These are phyloP conservation scores for Colletotrichum cereale DNA, from an alignment of 2,329 filamentous ascomycete genomes.

Conservation along the genomic window DNA sequence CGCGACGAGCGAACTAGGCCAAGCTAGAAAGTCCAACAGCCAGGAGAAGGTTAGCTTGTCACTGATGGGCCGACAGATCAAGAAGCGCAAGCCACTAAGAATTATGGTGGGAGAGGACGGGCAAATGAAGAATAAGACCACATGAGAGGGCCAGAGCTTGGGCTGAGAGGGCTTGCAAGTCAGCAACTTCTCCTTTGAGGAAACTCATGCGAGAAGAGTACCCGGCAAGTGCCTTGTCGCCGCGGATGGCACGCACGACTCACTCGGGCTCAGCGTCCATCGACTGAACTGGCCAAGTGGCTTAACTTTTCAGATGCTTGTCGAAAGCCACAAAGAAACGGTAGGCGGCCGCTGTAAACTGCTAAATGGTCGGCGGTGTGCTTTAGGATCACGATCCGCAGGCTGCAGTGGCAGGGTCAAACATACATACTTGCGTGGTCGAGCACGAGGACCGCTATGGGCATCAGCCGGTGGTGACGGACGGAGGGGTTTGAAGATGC, in stretches of 20 bases:
- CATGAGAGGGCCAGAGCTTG: not conserved
- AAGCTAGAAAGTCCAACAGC: not conserved
- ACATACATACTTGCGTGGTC: not conserved
- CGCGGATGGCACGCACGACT: slow-evolving; percentile 14
- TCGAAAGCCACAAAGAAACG: not conserved
- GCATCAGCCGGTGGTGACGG: not conserved
- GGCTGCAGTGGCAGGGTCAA: not conserved
- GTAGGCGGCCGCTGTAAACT: not conserved
- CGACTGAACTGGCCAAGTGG: not conserved
- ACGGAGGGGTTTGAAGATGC: not conserved
- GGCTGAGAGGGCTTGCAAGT: not conserved
- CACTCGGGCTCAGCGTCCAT: slow-evolving; percentile 13
- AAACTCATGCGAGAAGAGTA: not conserved
- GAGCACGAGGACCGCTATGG: not conserved
- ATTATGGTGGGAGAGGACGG: not conserved
- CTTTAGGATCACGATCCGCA: not conserved
- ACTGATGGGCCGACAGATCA: not conserved
- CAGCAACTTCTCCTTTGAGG: not conserved
- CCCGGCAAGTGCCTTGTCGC: not conserved
- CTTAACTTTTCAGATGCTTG: not conserved
- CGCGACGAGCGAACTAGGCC: not conserved
- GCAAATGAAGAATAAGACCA: not conserved
- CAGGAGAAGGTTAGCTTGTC: not conserved
- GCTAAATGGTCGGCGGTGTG: not conserved
- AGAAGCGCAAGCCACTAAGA: slow-evolving; percentile 1